Evolutionary conservation across 768 basidiomycete species (phyloP), one percentile per base, ranked within the genome.

Genomic region (Lyophyllum semitale): DNA sequence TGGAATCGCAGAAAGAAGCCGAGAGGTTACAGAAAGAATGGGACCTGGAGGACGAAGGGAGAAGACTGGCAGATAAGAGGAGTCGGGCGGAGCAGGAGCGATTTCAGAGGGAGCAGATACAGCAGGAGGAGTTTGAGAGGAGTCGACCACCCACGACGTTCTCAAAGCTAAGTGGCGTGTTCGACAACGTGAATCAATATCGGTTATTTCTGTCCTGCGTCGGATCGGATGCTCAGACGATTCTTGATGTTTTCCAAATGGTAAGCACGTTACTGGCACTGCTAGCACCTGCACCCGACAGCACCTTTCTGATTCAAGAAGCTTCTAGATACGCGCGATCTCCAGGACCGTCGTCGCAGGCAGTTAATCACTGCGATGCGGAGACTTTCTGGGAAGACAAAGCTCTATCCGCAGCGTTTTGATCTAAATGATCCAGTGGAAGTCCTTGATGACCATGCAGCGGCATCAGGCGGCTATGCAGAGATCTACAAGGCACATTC

Each of bases 101-200:
- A 42, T 47, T 60, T 51, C 59, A 60, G 41, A 66, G 57, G 25
- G 69, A 58, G 62, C 70, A 72, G 45, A 55, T 63, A 27, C 73
- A 76, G 54, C 75, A 77, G 58, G 68, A 73, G 53, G 74, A 80
- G 30, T 77, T 70, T 60, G 71, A 70, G 12, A 35, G 8, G 33
- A 15, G 33, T 3, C 33, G 33, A 15, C 3, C 33, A 35, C 8
- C 6, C 12, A 9, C 12, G 33, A 4, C 33, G 38, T 18, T n/a
- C 7, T 32, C 30, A 15, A 40, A 40, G 20, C 18, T 40, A 11
- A 40, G 38, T 9, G 38, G 6, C 38, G n/a, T 40, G 4, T 40
- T 40, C 38, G 38, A 40, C 4, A 11, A 22, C n/a, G n/a, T 15
- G 18, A n/a, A 12, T 4, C 33, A 12, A 4, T 35, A 35, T 13